Base-by-base conservation (phyloP, 306 rosid species). In the Clitoria ternatea region DNA sequence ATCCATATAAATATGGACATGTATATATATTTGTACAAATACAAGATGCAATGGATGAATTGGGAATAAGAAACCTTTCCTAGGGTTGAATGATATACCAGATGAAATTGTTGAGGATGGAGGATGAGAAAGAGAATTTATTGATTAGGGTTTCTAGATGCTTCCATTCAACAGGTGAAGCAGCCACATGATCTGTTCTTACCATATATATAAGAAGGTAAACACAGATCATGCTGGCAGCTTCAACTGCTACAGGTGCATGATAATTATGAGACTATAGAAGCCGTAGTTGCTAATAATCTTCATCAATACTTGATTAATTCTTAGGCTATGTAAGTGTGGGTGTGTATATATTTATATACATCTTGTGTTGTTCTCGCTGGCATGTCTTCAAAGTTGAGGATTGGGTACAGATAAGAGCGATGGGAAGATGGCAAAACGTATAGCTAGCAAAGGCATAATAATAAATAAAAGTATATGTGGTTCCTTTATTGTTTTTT, bases 191-290 rank as follows among this genome's bases (percentile, higher is more conserved):
- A 88, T 90, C 96, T 86, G 32, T 62, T 81, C 86, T 75, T 66
- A 26, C 77, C 77, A 2, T 19, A n/a, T n/a, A n/a, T 22, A 4
- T 5, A 39, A 27, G 49, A 57, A 76, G 77, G 79, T 60, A 77
- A 83, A 76, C 55, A 59, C 81, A 90, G 96, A 90, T 90, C 96
- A 90, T 87, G 96, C 94, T 90, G 96, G 96, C 96, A 90, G 96
- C 96, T 90, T 90, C 92, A 90, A 62, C 96, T 60, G 61, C 20
- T 86, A 76, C 69, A 72, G 82, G 84, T 77, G 87, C 96, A 86
- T 76, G 74, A 60, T 19, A 40, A 42, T 18, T 23, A 43, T 15
- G 3, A 9, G 39, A 57, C 14, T 13, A 24, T 57, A 57, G 64
- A 7, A 36, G 12, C 4, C 10, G 6, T n/a, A 23, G 13, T 9